phyloP scores from a whole-genome alignment of 2,329 filamentous ascomycete species.

The Amauroascus verrucosus region DNA sequence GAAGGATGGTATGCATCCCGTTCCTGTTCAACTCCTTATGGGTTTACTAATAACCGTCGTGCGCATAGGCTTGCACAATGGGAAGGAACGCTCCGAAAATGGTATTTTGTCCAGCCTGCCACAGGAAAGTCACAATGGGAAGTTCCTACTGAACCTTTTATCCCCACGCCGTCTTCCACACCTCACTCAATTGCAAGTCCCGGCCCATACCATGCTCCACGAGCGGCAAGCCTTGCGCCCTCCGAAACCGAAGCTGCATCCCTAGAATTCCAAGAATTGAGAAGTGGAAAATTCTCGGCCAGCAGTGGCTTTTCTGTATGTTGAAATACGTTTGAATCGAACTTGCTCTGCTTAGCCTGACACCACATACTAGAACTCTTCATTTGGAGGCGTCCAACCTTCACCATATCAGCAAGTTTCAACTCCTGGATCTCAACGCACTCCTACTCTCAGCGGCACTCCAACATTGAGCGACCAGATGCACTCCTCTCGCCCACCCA shows the following conservation, averaged over 20 bases:
- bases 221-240: conserved; percentile 10
- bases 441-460: conserved; percentile 10
- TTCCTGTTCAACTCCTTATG: neutral
- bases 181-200: conserved; percentile 20
- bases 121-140: conserved; percentile 34
- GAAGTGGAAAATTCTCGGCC: conserved; percentile 13
- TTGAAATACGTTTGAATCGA: neutral
- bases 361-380: neutral
- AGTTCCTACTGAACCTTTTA: conserved; percentile 32
- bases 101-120: conserved; percentile 33
- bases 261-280: conserved; percentile 15
- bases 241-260: conserved; percentile 16
- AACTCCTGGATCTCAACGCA: conserved; percentile 9
- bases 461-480: conserved; percentile 10
- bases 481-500: conserved; percentile 12
- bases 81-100: conserved; percentile 30
- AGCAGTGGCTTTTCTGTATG: conserved; percentile 16
- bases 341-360: neutral
- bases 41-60: neutral
- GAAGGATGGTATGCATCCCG: conserved; percentile 30
- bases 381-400: conserved; percentile 9
- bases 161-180: conserved; percentile 26
- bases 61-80: conserved; percentile 31
- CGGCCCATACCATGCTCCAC: conserved; percentile 15
- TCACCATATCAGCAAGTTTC: conserved; percentile 10